A percentile compares a stretch with the other conserved stretches of the same genome.
These are phyloP conservation scores for Coemansia sp. DNA, from an alignment of 192 early-diverging fungal genomes.

Conservation along the genomic window DNA sequence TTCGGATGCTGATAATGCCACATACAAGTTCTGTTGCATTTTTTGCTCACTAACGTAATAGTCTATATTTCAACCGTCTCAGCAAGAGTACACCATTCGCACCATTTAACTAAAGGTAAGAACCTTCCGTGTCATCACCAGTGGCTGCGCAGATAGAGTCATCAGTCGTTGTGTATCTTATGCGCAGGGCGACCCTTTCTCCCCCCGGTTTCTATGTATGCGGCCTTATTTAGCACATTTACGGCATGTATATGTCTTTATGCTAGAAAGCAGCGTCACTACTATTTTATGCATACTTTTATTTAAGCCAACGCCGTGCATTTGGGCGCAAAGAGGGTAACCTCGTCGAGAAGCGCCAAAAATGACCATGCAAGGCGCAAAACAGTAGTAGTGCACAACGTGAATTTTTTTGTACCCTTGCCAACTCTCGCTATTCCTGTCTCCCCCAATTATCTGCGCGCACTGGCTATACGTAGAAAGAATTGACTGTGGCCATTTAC, in stretches of 20 bases:
- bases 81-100: not conserved
- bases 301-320: not conserved
- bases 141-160: not conserved
- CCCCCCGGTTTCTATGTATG: not conserved
- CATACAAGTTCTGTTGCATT: not conserved
- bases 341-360: not conserved
- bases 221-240: not conserved
- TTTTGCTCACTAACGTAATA: not conserved
- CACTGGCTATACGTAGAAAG: not conserved
- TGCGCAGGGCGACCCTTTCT: not conserved
- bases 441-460: not conserved
- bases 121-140: not conserved
- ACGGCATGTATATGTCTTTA: not conserved
- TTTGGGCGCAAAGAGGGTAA: not conserved
- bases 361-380: constrained; percentile 4
- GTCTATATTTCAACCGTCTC: not conserved
- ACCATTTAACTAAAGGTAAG: not conserved
- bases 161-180: not conserved
- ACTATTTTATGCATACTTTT: not conserved
- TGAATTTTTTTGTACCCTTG: not conserved
- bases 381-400: not conserved
- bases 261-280: not conserved
- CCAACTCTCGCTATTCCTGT: not conserved
- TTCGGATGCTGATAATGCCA: not conserved
- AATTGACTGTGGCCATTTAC: not conserved